These are phyloP conservation scores for Nymphaea thermarum DNA, from an alignment of 164 flowering plant genomes.

Conservation along the genomic window DNA sequence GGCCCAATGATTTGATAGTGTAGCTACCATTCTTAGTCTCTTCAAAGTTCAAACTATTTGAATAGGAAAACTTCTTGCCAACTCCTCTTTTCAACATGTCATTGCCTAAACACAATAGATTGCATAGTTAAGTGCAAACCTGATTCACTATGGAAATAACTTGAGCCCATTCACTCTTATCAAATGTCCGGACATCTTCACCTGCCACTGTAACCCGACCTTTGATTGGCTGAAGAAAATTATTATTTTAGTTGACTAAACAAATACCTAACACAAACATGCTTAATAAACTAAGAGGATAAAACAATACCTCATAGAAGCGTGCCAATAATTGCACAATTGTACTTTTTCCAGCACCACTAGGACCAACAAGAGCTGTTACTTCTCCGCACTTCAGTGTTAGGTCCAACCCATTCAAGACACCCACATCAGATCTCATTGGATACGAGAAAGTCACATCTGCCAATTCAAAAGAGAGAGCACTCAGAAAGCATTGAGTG, in stretches of 20 bases:
- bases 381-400: conserved; percentile 67
- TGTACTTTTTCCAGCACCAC: conserved; percentile 98
- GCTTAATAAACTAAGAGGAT: background rate
- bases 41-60: too few relatives aligned
- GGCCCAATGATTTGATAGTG: too few relatives aligned
- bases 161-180: conserved; percentile 95
- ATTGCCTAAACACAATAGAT: too few relatives aligned
- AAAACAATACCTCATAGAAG: conserved; percentile 67
- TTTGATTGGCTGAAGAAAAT: conserved; percentile 54
- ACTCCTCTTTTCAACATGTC: too few relatives aligned
- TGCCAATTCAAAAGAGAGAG: conserved; percentile 17
- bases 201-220: conserved; percentile 88
- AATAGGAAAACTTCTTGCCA: too few relatives aligned
- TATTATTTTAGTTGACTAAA: background rate
- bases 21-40: too few relatives aligned
- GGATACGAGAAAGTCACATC: conserved; percentile 95
- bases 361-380: conserved; percentile 90
- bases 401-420: conserved; percentile 60
- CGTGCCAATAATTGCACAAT: conserved; percentile 93
- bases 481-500: background rate
- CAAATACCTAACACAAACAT: background rate
- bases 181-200: conserved; percentile 88
- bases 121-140: conserved; percentile 14
- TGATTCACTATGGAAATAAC: conserved; percentile 89
- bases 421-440: conserved; percentile 72